phyloP scores from a whole-genome alignment of 179 eudicot species.

The Vitellaria paradoxa region DNA sequence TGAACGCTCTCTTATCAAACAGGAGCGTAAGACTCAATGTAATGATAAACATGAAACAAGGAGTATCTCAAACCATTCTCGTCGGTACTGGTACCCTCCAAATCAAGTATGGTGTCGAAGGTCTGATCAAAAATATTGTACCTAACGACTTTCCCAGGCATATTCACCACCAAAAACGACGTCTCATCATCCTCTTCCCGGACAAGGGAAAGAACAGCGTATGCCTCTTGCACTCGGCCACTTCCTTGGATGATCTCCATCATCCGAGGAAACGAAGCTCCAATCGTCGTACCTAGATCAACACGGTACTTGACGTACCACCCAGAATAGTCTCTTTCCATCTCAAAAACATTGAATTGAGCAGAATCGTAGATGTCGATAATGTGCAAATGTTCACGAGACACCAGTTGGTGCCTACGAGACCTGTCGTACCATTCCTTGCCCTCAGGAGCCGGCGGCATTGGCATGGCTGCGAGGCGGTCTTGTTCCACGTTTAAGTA shows the following conservation, averaged over 20 bases:
- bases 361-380: background rate
- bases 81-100: too few species aligned
- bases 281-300: constrained; percentile 12
- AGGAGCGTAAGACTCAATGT: too few species aligned
- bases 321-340: constrained; percentile 26
- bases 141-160: constrained; percentile 18
- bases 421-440: background rate
- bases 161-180: constrained; percentile 18
- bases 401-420: constrained; percentile 16
- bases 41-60: too few species aligned
- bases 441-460: background rate
- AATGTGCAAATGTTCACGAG: constrained; percentile 18
- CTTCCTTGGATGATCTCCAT: background rate
- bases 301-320: constrained; percentile 28
- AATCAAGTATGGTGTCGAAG: background rate
- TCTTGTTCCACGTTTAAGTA: constrained; percentile 14
- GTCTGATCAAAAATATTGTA: constrained; percentile 21
- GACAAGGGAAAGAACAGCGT: constrained; percentile 13
- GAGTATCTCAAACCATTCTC: background rate
- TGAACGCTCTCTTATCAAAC: too few species aligned
- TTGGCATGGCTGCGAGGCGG: constrained; percentile 4
- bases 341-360: constrained; percentile 20
- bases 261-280: constrained; percentile 16
- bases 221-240: background rate
- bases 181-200: constrained; percentile 18